Percentiles rank a stretch among this genome's conserved stretches.
Conservation (phyloP, 768 basidiomycete genomes). For the Lyophyllum atratum region DNA sequence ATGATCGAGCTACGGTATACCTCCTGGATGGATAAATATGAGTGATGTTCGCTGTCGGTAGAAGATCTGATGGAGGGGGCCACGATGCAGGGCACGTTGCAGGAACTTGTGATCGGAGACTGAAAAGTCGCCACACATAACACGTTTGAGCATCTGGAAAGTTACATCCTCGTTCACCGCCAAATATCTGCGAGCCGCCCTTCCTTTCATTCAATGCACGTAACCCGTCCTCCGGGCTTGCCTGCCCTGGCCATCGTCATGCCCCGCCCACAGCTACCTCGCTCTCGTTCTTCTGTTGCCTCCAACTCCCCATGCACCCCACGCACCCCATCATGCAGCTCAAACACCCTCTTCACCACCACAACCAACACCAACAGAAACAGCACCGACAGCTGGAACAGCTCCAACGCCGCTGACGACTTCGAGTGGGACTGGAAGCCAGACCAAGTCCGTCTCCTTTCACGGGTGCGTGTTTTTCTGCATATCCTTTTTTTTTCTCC, state of each 20-base stretch:
- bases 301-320: conserved; percentile 66
- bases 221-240: conserved; percentile 51
- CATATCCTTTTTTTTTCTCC: conserved; percentile 15
- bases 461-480: conserved; percentile 50
- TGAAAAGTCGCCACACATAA: conserved; percentile 18
- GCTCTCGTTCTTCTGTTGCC: conserved; percentile 50
- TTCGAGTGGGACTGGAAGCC: conserved; percentile 72
- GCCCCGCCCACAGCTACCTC: conserved; percentile 57
- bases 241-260: conserved; percentile 63
- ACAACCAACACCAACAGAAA: conserved; percentile 55
- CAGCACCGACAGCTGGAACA: conserved; percentile 85
- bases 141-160: conserved; percentile 3
- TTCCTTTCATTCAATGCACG: conserved; percentile 44
- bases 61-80: conserved; percentile 14
- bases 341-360: conserved; percentile 52
- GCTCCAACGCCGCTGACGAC: conserved; percentile 71
- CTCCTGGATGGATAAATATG: too few relatives aligned
- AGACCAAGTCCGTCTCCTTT: conserved; percentile 68
- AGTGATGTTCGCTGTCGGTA: too few relatives aligned
- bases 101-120: conserved; percentile 21
- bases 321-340: conserved; percentile 51
- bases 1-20: not conserved
- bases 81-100: conserved; percentile 48
- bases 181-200: conserved; percentile 17
- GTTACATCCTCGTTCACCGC: not conserved